Base-by-base conservation (phyloP, 176 grass and related monocot species). In the Pontederia paniculata region DNA sequence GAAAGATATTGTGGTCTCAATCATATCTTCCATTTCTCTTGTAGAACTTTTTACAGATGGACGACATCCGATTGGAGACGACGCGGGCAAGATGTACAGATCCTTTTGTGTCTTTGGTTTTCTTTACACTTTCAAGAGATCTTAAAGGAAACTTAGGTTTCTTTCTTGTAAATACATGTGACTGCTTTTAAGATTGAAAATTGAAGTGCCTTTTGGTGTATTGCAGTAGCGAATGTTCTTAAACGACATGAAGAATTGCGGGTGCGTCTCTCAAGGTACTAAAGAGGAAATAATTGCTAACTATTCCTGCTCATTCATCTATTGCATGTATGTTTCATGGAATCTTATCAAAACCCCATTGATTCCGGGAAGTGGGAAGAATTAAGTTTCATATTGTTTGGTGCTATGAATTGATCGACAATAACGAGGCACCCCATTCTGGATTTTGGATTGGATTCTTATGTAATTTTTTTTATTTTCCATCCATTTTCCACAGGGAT, bases 181-280 rank as follows among this genome's bases (percentile, higher is more conserved):
- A 70, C 41, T 48, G 54, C 31, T 43, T 47, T 60, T 58, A 13
- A 15, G 13, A 41, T 49, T 45, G 45, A 44, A 11, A 17, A 12
- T 19, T 67, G 28, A 67, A 15, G 53, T 53, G 20, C 10, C 2
- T 45, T 0, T 83, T 74, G 60, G 50, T 10, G 71, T 10, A 58
- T 83, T 74, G 44, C 60, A 88, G 85, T 88, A 16, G 54, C 52
- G 21, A 80, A 71, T 49, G 48, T 83, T 53, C 73, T 83, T 15
- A 88, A 63, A 77, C 83, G 80, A 60, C 76, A 83, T 80, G 85
- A 88, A 74, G 80, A 77, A 62, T 62, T 88, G 65, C 83, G 80
- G 55, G 85, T 80, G 55, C 76, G 80, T 43, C 80, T 88, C 54
- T 88, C 85, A 42, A 74, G 80, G 85, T 88, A 78, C 28, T 37